phyloP scores from a whole-genome alignment of 495 filamentous ascomycete species.

The Podospora fimiseda region DNA sequence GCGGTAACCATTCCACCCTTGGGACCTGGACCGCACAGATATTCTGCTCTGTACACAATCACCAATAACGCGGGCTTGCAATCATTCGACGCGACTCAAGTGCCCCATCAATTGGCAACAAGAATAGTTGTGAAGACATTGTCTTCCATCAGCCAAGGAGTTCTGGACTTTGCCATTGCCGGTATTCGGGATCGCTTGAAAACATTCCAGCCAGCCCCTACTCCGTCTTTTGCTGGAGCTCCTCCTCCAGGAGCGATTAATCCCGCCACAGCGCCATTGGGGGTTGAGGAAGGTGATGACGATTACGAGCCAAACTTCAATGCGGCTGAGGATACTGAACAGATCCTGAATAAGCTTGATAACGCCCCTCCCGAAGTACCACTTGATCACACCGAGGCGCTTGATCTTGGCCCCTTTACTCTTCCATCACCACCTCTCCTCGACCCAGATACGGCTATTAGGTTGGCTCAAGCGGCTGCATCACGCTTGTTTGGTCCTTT shows the following conservation, averaged over 20 bases:
- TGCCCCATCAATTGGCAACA: slow-evolving; percentile 67
- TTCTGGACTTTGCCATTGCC: slow-evolving; percentile 63
- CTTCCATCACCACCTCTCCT: slow-evolving; percentile 72
- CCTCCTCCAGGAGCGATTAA: slow-evolving; percentile 38
- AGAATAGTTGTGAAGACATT: slow-evolving; percentile 70
- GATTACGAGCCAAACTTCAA: slow-evolving; percentile 85
- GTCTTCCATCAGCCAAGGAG: slow-evolving; percentile 51
- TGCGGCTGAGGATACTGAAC: slow-evolving; percentile 62
- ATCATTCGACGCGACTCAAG: slow-evolving; percentile 71
- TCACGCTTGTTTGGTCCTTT: slow-evolving; percentile 73
- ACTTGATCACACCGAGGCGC: slow-evolving; percentile 27
- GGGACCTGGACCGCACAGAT: slow-evolving; percentile 65
- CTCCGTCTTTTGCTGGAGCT: slow-evolving; percentile 6
- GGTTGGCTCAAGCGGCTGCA: slow-evolving; percentile 63
- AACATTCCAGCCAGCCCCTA: slow-evolving; percentile 24
- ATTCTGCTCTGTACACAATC: slow-evolving; percentile 76
- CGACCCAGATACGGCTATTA: slow-evolving; percentile 57
- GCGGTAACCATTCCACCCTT: slow-evolving; percentile 57
- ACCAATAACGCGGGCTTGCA: slow-evolving; percentile 66
- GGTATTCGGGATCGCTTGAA: slow-evolving; percentile 33
- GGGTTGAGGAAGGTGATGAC: slow-evolving; percentile 67
- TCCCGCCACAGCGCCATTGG: slow-evolving; percentile 42
- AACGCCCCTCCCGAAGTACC: slow-evolving; percentile 49
- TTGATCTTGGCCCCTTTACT: slow-evolving; percentile 59
- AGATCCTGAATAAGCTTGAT: slow-evolving; percentile 64